Base-by-base conservation (phyloP, 306 rosid species). In the Begonia fuchsioides region DNA sequence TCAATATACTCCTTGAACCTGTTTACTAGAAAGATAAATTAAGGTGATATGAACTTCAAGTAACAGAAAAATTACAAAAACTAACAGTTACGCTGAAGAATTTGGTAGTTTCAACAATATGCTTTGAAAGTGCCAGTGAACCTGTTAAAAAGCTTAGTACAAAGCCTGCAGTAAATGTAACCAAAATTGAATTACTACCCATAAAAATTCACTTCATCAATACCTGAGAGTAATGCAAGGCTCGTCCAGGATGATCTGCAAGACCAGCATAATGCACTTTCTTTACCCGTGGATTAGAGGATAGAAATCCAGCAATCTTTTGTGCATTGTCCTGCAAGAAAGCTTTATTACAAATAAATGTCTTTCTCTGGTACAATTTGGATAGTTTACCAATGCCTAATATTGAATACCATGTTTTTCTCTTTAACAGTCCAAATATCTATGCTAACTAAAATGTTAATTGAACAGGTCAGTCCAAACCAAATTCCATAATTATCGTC, bases 71-170 rank as follows among this genome's bases (percentile, higher is more conserved):
- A 68, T 76, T 78, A 90, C 95, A 95, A 57, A 84, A 90, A 68
- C 97, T 90, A 60, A 90, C 97, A 8, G 95, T 75, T 57, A 90
- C 64, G 79, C 94, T 81, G 77, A 74, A 90, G 80, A 78, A 90
- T 58, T 76, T 79, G 65, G 92, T 81, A 47, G 74, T 69, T 73
- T 90, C 92, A 35, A 76, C 97, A 62, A 90, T 57, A 66, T 90
- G 94, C 87, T 72, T 90, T 52, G 95, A 90, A 57, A 90, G 79
- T 32, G 87, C 72, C 59, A 71, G 32, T 40, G 93, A 81, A 51
- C 95, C 94, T 13, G 95, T 84, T 70, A 79, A 62, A 72, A 90
- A 84, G 76, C 97, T 90, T 67, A 84, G 66, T 61, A 90, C 95
- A 56, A 94, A 74, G 47, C 95, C 95, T 32, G 97, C 87, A 63